phyloP scores from a whole-genome alignment of 768 basidiomycete species.

The Pholiota conissans region DNA sequence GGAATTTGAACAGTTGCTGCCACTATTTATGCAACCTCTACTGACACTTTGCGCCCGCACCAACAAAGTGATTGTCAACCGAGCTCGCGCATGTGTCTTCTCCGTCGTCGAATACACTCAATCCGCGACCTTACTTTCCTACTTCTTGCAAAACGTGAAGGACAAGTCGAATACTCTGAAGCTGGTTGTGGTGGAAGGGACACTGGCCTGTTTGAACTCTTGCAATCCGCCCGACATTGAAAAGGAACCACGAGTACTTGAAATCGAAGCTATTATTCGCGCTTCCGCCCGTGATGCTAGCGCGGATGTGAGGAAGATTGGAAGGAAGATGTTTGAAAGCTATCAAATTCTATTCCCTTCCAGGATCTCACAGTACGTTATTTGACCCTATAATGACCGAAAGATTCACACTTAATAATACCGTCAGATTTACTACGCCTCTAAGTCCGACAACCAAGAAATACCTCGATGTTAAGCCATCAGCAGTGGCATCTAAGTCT shows the following conservation, averaged over 20 bases:
- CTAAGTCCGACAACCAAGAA: conserved; percentile 77
- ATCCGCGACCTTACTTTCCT: conserved; percentile 59
- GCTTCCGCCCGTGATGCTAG: conserved; percentile 69
- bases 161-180: conserved; percentile 73
- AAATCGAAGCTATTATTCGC: conserved; percentile 72
- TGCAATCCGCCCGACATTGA: conserved; percentile 81
- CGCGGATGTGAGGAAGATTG: conserved; percentile 70
- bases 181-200: conserved; percentile 62
- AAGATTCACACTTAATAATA: not conserved
- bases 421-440: conserved; percentile 64
- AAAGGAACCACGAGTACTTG: conserved; percentile 60
- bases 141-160: conserved; percentile 56
- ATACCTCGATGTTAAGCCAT: conserved; percentile 59
- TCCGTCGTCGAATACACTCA: conserved; percentile 68
- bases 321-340: conserved; percentile 71
- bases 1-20: conserved; percentile 66
- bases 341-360: conserved; percentile 71
- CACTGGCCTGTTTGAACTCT: conserved; percentile 66
- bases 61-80: conserved; percentile 75
- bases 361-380: conserved; percentile 60
- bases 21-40: conserved; percentile 68
- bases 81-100: conserved; percentile 61
- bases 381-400: not conserved
- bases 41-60: conserved; percentile 68
- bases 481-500: conserved; percentile 17